Percentiles rank a stretch among this genome's conserved stretches.
Conservation (phyloP, 2,329 filamentous ascomycete species). For the Alternaria novae-zelandiae region DNA sequence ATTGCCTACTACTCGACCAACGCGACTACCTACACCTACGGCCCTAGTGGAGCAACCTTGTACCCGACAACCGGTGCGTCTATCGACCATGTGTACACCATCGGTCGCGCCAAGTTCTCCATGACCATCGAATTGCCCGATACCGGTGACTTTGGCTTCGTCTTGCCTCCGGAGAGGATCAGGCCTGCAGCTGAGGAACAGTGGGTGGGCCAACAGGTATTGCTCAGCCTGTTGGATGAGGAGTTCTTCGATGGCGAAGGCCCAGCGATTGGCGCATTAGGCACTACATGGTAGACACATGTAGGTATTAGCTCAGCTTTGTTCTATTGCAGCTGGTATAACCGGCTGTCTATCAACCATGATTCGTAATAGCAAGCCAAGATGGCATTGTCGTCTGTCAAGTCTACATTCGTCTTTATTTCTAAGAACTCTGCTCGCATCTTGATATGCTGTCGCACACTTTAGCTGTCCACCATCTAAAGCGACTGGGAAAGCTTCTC, state of each 20-base stretch:
- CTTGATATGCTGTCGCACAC: not conserved
- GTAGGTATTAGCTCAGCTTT: not conserved
- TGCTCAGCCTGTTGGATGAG: constrained; percentile 34
- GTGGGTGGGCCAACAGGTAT: constrained; percentile 48
- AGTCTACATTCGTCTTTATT: not conserved
- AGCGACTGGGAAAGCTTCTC: too few relatives aligned
- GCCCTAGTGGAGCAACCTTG: constrained; percentile 64
- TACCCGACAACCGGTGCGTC: constrained; percentile 60
- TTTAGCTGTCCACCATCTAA: not conserved
- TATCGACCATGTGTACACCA: constrained; percentile 52
- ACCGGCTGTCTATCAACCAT: not conserved
- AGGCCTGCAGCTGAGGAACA: constrained; percentile 53
- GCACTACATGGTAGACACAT: not conserved
- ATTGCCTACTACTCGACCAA: constrained; percentile 54
- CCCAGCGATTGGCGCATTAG: constrained; percentile 12
- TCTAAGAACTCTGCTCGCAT: not conserved
- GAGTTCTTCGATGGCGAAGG: constrained; percentile 37
- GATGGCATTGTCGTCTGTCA: too few relatives aligned
- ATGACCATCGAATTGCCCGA: constrained; percentile 58
- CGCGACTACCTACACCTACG: constrained; percentile 48
- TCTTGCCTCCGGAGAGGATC: constrained; percentile 58
- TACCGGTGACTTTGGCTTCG: constrained; percentile 56
- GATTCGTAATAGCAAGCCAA: not conserved
- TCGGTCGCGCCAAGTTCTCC: constrained; percentile 50
- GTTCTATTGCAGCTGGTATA: not conserved